Percentiles rank a stretch among this genome's conserved stretches.
Conservation (phyloP, 1,139 yeast genomes). For the Yamadazyma oceani region DNA sequence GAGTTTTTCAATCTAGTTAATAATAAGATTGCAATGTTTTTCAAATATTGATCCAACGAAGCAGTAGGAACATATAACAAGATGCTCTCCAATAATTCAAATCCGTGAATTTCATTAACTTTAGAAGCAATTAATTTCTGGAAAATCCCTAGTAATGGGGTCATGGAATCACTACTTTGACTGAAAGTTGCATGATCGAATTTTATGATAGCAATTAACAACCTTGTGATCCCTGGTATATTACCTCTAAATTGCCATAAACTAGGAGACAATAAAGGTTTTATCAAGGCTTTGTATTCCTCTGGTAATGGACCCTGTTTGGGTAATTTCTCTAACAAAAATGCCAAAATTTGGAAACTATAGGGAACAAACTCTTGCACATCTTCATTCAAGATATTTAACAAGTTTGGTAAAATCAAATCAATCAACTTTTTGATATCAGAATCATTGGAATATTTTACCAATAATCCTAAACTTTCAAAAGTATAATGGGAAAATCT, state of each 20-base stretch:
- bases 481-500: constrained; percentile 87
- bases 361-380: constrained; percentile 95
- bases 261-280: constrained; percentile 82
- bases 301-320: constrained; percentile 50
- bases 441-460: constrained; percentile 45
- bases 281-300: constrained; percentile 63
- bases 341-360: constrained; percentile 84
- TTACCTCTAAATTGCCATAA: constrained; percentile 95
- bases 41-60: constrained; percentile 54
- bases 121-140: constrained; percentile 89
- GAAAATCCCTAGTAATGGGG: constrained; percentile 93
- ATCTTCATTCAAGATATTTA: constrained; percentile 72
- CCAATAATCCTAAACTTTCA: constrained; percentile 79
- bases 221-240: constrained; percentile 86
- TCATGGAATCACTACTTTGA: constrained; percentile 43
- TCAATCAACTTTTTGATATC: constrained; percentile 49
- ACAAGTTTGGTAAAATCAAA: constrained; percentile 63
- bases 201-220: constrained; percentile 68
- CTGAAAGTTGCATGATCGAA: constrained; percentile 58
- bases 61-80: constrained; percentile 56
- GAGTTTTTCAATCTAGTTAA: constrained; percentile 79
- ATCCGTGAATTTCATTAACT: constrained; percentile 76
- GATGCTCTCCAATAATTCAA: constrained; percentile 77
- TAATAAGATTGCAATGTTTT: constrained; percentile 72
- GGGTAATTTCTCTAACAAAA: constrained; percentile 66